Evolutionary conservation across 768 basidiomycete genomes (phyloP).

Genomic region (Collybiopsis confluens): DNA sequence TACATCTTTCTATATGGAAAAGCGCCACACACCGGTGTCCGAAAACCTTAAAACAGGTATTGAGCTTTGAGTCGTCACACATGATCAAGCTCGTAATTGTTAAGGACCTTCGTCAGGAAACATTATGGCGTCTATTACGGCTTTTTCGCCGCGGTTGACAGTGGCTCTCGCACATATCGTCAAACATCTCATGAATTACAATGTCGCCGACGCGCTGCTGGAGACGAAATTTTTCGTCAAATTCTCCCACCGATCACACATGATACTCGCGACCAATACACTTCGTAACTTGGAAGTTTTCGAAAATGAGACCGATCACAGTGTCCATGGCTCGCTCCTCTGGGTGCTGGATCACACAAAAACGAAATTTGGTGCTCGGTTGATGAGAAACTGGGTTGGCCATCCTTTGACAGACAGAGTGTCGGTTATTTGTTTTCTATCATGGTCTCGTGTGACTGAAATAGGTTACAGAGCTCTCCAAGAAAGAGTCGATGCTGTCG

Average conservation of each 20-base stretch:
- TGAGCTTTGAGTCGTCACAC: no score
- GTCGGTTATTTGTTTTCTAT: conserved; percentile 32
- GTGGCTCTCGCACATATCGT: conserved; percentile 72
- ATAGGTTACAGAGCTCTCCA: conserved; percentile 52
- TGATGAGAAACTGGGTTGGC: conserved; percentile 84
- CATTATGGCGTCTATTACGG: conserved; percentile 56
- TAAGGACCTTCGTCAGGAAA: no score
- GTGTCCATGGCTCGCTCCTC: conserved; percentile 70
- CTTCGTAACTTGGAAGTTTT: conserved; percentile 91
- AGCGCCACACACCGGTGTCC: conserved; percentile 36
- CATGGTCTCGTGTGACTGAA: neutral
- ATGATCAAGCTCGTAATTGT: no score
- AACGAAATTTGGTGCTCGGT: conserved; percentile 84
- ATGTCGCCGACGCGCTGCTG: conserved; percentile 71
- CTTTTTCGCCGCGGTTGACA: conserved; percentile 66
- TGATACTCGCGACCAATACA: conserved; percentile 89
- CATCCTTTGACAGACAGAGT: conserved; percentile 71
- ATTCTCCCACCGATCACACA: conserved; percentile 74
- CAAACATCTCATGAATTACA: conserved; percentile 67
- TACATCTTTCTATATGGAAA: conserved; percentile 61
- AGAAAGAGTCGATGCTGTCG: conserved; percentile 77
- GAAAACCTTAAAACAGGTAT: conserved; percentile 43
- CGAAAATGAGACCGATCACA: conserved; percentile 81
- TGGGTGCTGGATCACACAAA: conserved; percentile 84
- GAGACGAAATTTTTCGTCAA: conserved; percentile 74